Percentiles rank a stretch among this genome's conserved stretches.
phyloP scores from a whole-genome alignment of 228 moss, liverwort and hornwort species.

The Sphagnum magellanicum region DNA sequence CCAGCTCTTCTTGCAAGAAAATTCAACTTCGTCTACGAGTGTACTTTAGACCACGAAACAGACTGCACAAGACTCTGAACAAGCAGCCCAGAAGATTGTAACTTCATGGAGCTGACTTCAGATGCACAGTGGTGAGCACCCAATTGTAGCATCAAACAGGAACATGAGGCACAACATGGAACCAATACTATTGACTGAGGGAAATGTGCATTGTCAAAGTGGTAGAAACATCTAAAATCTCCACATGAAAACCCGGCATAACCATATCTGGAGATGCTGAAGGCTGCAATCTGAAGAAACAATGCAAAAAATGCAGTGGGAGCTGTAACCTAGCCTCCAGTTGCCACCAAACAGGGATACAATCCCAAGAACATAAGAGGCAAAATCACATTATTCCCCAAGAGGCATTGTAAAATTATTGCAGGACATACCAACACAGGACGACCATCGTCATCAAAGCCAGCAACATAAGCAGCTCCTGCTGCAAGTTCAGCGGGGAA shows the following conservation, averaged over 20 bases:
- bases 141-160: not conserved
- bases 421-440: conserved; percentile 69
- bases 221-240: too few species aligned
- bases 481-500: conserved; percentile 87
- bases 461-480: conserved; percentile 83
- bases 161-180: too few species aligned
- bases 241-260: too few species aligned
- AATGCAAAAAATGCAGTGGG: not conserved
- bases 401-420: conserved; percentile 1
- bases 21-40: not conserved
- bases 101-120: not conserved
- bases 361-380: not conserved
- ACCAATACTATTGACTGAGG: too few species aligned
- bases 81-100: conserved; percentile 3
- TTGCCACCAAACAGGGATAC: not conserved
- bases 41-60: not conserved
- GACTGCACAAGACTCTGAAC: not conserved
- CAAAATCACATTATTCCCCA: not conserved
- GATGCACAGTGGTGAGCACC: not conserved
- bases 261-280: not conserved
- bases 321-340: not conserved
- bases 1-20: not conserved
- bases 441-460: conserved; percentile 64
- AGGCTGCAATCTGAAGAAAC: not conserved
- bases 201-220: too few species aligned